A percentile compares a stretch with the other conserved stretches of the same genome.
phyloP scores from a whole-genome alignment of 2,329 filamentous ascomycete genomes.

The Pseudopithomyces maydicus region DNA sequence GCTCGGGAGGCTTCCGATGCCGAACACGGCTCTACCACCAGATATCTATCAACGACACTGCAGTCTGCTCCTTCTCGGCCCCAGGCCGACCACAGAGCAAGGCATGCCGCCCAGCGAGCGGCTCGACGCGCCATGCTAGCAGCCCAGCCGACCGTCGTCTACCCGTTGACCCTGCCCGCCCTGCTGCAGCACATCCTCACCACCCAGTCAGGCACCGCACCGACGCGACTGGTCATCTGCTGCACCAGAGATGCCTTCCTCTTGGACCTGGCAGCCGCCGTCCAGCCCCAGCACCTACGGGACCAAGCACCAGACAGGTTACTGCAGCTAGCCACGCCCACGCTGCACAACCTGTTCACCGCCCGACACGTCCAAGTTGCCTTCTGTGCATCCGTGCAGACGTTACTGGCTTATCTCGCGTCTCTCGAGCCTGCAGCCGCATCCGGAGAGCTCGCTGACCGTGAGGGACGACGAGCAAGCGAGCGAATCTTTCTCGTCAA shows the following conservation, averaged over 20 bases:
- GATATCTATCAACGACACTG: no score
- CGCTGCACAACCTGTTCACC: slow-evolving; percentile 70
- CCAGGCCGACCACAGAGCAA: background rate
- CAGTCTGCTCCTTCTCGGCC: background rate
- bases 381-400: slow-evolving; percentile 77
- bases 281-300: slow-evolving; percentile 34
- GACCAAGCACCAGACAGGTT: slow-evolving; percentile 13
- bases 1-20: no score
- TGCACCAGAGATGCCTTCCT: slow-evolving; percentile 69
- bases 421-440: slow-evolving; percentile 48
- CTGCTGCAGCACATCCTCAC: slow-evolving; percentile 69
- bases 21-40: background rate
- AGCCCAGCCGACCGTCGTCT: slow-evolving; percentile 44
- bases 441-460: slow-evolving; percentile 12
- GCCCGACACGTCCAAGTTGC: slow-evolving; percentile 71
- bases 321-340: slow-evolving; percentile 60
- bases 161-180: slow-evolving; percentile 46
- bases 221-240: slow-evolving; percentile 74
- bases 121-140: slow-evolving; percentile 20
- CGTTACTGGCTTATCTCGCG: slow-evolving; percentile 77
- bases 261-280: slow-evolving; percentile 58
- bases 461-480: slow-evolving; percentile 9
- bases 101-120: slow-evolving; percentile 10
- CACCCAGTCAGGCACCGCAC: slow-evolving; percentile 52
- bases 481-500: slow-evolving; percentile 66